Evolutionary conservation across 179 eudicot genomes (phyloP).

Genomic region (Beta lomatogona): DNA sequence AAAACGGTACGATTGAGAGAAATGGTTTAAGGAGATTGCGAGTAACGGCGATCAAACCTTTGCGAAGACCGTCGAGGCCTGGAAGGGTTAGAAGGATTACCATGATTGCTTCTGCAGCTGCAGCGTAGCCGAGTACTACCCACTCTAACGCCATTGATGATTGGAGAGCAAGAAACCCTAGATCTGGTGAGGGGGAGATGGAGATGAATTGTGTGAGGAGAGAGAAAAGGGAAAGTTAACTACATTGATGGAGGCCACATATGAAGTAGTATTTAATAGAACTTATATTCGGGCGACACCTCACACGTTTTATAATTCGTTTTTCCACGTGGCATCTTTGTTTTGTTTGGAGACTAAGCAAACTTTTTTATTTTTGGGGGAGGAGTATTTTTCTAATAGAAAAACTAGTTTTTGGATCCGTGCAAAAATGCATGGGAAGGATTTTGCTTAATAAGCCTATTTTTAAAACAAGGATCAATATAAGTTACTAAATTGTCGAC

Average conservation of each 20-base stretch:
- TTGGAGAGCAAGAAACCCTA: slow-evolving; percentile 1
- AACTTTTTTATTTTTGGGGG: too few relatives aligned
- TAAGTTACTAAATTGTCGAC: too few relatives aligned
- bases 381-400: too few relatives aligned
- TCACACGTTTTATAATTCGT: slow-evolving; percentile 3
- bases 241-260: background rate
- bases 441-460: too few relatives aligned
- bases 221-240: background rate
- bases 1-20: slow-evolving; percentile 68
- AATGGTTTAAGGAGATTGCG: slow-evolving; percentile 71
- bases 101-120: slow-evolving; percentile 75
- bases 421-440: too few relatives aligned
- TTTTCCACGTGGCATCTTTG: slow-evolving; percentile 15
- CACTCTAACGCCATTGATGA: slow-evolving; percentile 71
- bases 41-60: slow-evolving; percentile 59
- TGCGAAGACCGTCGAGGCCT: slow-evolving; percentile 54
- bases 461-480: too few relatives aligned
- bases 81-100: slow-evolving; percentile 66
- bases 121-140: slow-evolving; percentile 73
- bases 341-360: too few relatives aligned
- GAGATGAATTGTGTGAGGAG: background rate
- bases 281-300: background rate
- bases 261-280: background rate
- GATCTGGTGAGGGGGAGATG: slow-evolving; percentile 3
- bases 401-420: too few relatives aligned